Evolutionary conservation across 1,139 yeast species (phyloP).

Genomic region (Nadsonia commutata): DNA sequence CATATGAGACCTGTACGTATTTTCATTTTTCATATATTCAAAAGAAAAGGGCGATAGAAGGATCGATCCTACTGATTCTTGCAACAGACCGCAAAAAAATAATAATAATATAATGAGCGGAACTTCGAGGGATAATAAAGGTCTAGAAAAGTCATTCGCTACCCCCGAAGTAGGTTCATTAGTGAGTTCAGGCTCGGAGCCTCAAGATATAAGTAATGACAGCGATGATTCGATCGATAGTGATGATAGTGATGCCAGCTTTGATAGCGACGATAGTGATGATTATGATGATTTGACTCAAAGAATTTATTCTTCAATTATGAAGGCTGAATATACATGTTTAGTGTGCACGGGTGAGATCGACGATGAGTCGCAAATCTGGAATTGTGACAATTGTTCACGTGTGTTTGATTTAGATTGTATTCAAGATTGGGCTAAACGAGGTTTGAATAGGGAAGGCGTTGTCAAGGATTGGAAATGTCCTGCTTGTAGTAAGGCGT

Average conservation of each 20-base stretch:
- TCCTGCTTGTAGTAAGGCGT: conserved; percentile 62
- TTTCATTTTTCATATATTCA: no score
- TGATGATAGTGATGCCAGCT: background rate
- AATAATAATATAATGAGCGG: no score
- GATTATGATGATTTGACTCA: conserved; percentile 4
- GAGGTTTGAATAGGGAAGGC: conserved; percentile 29
- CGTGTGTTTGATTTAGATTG: conserved; percentile 75
- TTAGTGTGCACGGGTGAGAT: conserved; percentile 76
- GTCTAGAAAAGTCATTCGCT: no score
- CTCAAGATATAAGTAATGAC: no score
- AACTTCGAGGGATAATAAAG: no score
- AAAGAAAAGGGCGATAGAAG: no score
- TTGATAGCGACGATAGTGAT: background rate
- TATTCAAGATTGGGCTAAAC: conserved; percentile 65
- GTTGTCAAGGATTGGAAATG: conserved; percentile 56
- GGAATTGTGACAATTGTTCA: conserved; percentile 62
- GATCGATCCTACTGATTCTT: no score
- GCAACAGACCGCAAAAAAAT: no score
- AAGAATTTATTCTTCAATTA: conserved; percentile 30
- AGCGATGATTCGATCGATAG: no score
- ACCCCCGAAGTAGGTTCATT: no score
- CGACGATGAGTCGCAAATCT: conserved; percentile 48
- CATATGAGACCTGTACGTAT: no score
- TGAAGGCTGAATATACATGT: conserved; percentile 58
- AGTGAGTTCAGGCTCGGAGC: no score